These are phyloP conservation scores for Boletus rufocinnamomeus DNA, from an alignment of 768 basidiomycete genomes.

Conservation along the genomic window DNA sequence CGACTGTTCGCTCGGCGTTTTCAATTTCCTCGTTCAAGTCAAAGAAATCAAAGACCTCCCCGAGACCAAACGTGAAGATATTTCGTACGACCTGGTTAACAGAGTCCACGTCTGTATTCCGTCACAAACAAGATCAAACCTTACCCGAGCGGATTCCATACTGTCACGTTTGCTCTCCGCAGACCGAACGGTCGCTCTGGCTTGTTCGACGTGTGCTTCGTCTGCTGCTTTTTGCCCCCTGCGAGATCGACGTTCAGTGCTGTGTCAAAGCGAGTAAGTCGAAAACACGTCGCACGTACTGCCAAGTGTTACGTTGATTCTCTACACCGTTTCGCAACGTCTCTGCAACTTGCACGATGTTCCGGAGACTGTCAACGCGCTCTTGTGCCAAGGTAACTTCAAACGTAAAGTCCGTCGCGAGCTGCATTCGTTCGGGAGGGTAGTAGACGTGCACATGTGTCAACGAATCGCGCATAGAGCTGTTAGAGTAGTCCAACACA, in stretches of 20 bases:
- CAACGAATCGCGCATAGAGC: not conserved
- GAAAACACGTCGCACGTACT: not conserved
- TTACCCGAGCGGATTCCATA: conserved; percentile 18
- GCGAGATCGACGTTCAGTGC: not conserved
- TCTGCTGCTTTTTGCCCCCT: conserved; percentile 7
- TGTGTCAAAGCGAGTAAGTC: not conserved
- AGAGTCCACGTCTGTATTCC: not conserved
- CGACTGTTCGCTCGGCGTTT: conserved; percentile 6
- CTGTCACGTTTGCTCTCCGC: conserved; percentile 17
- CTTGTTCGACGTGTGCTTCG: conserved; percentile 12
- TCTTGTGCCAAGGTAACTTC: conserved; percentile 2
- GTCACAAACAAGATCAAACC: not conserved
- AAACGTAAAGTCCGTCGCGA: conserved; percentile 17
- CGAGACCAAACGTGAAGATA: conserved; percentile 16
- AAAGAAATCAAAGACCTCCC: conserved; percentile 19
- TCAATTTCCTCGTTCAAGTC: conserved; percentile 20
- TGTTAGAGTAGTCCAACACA: not conserved
- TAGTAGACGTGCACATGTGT: not conserved
- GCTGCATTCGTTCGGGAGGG: not conserved
- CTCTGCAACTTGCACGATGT: not conserved
- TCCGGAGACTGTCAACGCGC: conserved; percentile 1
- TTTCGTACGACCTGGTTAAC: conserved; percentile 15
- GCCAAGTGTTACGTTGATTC: conserved; percentile 7
- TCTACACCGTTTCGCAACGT: conserved; percentile 1
- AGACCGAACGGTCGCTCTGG: conserved; percentile 13